Percentiles rank a stretch among this genome's conserved stretches.
These are phyloP conservation scores for Skeletonema marinoi DNA, from an alignment of 108 stramenopile species.

Conservation along the genomic window DNA sequence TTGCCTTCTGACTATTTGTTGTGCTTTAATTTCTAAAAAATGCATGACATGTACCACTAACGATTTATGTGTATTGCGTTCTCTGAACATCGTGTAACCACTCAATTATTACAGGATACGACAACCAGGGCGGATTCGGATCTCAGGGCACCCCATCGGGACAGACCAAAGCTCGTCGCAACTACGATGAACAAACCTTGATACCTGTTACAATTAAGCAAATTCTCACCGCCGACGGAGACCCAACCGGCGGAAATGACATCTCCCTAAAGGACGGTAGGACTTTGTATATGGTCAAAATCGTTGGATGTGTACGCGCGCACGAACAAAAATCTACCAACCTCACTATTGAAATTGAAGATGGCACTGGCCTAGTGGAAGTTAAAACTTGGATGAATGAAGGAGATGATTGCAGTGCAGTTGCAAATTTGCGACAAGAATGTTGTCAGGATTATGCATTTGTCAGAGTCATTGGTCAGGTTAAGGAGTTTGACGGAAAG, in stretches of 20 bases:
- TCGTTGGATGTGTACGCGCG: slow-evolving; percentile 71
- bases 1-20: neutral
- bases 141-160: slow-evolving; percentile 1
- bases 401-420: slow-evolving; percentile 57
- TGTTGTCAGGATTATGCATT: slow-evolving; percentile 60
- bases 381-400: slow-evolving; percentile 82
- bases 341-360: slow-evolving; percentile 72
- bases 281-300: slow-evolving; percentile 65
- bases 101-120: slow-evolving; percentile 1
- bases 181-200: slow-evolving; percentile 83
- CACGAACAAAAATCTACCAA: slow-evolving; percentile 62
- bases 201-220: slow-evolving; percentile 77
- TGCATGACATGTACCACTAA: neutral
- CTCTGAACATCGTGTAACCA: neutral
- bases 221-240: slow-evolving; percentile 43
- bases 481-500: slow-evolving; percentile 76
- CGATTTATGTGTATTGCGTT: neutral
- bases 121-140: slow-evolving; percentile 29
- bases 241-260: slow-evolving; percentile 40
- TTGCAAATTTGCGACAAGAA: slow-evolving; percentile 47
- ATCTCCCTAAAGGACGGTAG: slow-evolving; percentile 69
- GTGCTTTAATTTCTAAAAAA: neutral
- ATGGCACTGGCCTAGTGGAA: slow-evolving; percentile 82
- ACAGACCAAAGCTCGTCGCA: slow-evolving; percentile 40
- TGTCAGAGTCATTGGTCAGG: slow-evolving; percentile 70